Evolutionary conservation across 1,139 yeast species (phyloP).

Genomic region (Kluyveromyces sp.): DNA sequence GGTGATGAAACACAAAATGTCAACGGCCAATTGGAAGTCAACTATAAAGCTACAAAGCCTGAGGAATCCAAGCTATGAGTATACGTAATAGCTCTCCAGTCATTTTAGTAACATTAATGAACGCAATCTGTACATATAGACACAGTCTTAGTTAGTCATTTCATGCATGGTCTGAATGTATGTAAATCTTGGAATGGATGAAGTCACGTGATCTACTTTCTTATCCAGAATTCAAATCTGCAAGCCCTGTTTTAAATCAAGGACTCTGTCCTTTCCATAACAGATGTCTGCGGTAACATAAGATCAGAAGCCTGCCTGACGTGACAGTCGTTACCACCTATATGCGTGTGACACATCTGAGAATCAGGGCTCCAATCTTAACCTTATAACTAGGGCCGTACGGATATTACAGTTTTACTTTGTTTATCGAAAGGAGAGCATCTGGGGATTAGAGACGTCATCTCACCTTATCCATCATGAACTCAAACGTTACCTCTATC

Average conservation of each 20-base stretch:
- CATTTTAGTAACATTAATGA: too few relatives aligned
- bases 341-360: too few relatives aligned
- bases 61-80: slow-evolving; percentile 45
- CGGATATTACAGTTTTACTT: not conserved
- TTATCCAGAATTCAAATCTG: not conserved
- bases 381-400: too few relatives aligned
- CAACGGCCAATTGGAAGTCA: slow-evolving; percentile 46
- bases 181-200: not conserved
- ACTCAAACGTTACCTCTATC: slow-evolving; percentile 53
- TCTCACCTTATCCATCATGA: slow-evolving; percentile 14
- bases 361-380: too few relatives aligned
- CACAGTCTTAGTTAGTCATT: too few relatives aligned
- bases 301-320: not conserved
- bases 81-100: too few relatives aligned
- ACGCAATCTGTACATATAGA: too few relatives aligned
- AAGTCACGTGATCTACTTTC: not conserved
- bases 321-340: too few relatives aligned
- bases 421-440: not conserved
- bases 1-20: slow-evolving; percentile 48
- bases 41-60: slow-evolving; percentile 46
- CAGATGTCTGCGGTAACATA: too few relatives aligned
- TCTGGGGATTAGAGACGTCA: not conserved
- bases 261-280: too few relatives aligned
- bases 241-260: not conserved
- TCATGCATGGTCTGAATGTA: too few relatives aligned